Conservation (phyloP, 352 stramenopile species). For the Phytophthora boehmeriae region DNA sequence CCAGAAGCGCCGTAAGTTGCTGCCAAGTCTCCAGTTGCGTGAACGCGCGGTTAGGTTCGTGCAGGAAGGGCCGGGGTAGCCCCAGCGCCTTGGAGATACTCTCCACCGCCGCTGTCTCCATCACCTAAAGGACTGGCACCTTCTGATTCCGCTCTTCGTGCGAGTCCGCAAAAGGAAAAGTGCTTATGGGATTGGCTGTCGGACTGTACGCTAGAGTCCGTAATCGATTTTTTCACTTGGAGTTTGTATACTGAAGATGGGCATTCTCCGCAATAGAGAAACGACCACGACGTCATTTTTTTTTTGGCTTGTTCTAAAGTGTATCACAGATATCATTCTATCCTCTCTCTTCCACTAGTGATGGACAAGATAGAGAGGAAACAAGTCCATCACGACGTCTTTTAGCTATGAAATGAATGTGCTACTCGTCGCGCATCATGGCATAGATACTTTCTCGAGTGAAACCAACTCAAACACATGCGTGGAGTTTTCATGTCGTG, state of each 20-base stretch:
- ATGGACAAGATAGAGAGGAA: not conserved
- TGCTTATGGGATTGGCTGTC: too few relatives aligned
- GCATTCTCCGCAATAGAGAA: not conserved
- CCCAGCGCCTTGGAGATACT: slow-evolving; percentile 58
- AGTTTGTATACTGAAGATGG: slow-evolving; percentile 8
- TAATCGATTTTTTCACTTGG: slow-evolving; percentile 11
- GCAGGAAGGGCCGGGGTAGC: slow-evolving; percentile 65
- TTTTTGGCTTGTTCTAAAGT: too few relatives aligned
- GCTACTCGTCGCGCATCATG: too few relatives aligned
- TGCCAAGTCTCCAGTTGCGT: slow-evolving; percentile 65
- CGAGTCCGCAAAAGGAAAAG: slow-evolving; percentile 6
- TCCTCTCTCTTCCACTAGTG: slow-evolving; percentile 6
- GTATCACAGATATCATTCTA: too few relatives aligned
- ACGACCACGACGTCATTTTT: not conserved
- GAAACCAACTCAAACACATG: too few relatives aligned
- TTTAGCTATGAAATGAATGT: too few relatives aligned
- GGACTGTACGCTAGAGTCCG: not conserved
- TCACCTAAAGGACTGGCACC: slow-evolving; percentile 19
- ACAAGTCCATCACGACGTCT: not conserved
- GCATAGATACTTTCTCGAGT: too few relatives aligned
- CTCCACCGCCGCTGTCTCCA: slow-evolving; percentile 53
- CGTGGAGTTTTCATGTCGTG: slow-evolving; percentile 1
- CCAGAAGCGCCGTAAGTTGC: slow-evolving; percentile 59
- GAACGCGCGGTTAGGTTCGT: slow-evolving; percentile 70
- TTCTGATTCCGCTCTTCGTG: slow-evolving; percentile 26